Conservation (phyloP, 2,329 filamentous ascomycete genomes). For the Calonectria multiphialidica region DNA sequence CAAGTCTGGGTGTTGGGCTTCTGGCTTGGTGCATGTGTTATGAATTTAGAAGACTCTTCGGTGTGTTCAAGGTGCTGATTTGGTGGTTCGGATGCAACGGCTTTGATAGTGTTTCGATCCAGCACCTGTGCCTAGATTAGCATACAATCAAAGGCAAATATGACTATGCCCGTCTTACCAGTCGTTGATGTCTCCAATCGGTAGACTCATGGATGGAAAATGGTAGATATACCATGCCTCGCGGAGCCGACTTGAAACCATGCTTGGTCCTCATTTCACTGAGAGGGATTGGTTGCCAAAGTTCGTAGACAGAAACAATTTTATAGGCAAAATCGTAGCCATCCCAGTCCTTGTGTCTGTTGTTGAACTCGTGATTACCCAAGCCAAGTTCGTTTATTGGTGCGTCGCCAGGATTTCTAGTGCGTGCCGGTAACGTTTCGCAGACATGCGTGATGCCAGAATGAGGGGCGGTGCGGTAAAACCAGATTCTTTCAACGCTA, state of each 20-base stretch:
- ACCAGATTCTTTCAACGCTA: conserved; percentile 39
- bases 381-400: conserved; percentile 35
- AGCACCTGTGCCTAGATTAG: neutral
- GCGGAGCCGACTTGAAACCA: neutral
- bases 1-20: neutral
- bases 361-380: conserved; percentile 44
- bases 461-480: conserved; percentile 41
- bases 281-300: neutral
- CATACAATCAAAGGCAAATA: neutral
- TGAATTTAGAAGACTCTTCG: too few species aligned
- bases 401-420: conserved; percentile 27
- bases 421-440: conserved; percentile 30
- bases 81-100: neutral
- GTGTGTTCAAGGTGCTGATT: too few species aligned
- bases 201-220: neutral
- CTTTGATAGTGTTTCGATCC: neutral
- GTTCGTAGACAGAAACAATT: conserved; percentile 38
- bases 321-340: conserved; percentile 45
- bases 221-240: neutral
- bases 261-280: neutral
- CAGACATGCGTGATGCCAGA: conserved; percentile 44
- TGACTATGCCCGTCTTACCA: neutral
- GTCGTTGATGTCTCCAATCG: neutral
- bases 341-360: conserved; percentile 36
- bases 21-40: too few species aligned